These are phyloP conservation scores for Trypanosoma vivax DNA, from an alignment of 208 protist genomes.

Conservation along the genomic window DNA sequence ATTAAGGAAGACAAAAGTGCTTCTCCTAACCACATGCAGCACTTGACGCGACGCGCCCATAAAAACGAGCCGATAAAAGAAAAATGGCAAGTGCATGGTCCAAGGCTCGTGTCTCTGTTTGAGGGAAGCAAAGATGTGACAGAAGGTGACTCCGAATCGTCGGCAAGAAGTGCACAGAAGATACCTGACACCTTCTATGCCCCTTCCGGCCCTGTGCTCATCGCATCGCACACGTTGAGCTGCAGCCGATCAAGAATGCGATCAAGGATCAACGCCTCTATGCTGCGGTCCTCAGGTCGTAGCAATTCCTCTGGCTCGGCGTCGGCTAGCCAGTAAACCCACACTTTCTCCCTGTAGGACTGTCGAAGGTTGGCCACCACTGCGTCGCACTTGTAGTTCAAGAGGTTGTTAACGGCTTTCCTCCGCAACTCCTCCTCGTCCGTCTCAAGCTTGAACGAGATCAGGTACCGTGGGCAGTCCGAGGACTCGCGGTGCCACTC, in stretches of 20 bases:
- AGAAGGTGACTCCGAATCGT: too few species aligned
- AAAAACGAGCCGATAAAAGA: too few species aligned
- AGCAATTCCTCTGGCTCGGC: constrained; percentile 16
- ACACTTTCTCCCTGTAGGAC: constrained; percentile 70
- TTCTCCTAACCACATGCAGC: too few species aligned
- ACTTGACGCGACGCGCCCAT: too few species aligned
- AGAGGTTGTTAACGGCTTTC: constrained; percentile 71
- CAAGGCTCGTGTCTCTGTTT: too few species aligned
- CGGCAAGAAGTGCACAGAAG: too few species aligned
- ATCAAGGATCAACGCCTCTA: constrained; percentile 54
- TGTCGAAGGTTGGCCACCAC: constrained; percentile 84
- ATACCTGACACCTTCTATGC: too few species aligned
- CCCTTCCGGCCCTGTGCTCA: too few species aligned
- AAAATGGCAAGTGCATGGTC: too few species aligned
- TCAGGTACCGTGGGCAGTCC: constrained; percentile 21
- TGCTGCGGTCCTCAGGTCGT: constrained; percentile 26
- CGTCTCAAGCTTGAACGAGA: constrained; percentile 85
- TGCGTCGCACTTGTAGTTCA: constrained; percentile 51
- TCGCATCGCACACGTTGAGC: not conserved
- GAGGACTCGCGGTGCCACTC: constrained; percentile 24
- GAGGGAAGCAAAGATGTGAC: too few species aligned
- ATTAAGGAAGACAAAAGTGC: too few species aligned
- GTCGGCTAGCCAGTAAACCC: constrained; percentile 44
- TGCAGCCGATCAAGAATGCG: constrained; percentile 22
- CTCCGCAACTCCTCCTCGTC: constrained; percentile 45